Evolutionary conservation across 2,329 filamentous ascomycete species (phyloP).

Genomic region (Cercospora citrullina): DNA sequence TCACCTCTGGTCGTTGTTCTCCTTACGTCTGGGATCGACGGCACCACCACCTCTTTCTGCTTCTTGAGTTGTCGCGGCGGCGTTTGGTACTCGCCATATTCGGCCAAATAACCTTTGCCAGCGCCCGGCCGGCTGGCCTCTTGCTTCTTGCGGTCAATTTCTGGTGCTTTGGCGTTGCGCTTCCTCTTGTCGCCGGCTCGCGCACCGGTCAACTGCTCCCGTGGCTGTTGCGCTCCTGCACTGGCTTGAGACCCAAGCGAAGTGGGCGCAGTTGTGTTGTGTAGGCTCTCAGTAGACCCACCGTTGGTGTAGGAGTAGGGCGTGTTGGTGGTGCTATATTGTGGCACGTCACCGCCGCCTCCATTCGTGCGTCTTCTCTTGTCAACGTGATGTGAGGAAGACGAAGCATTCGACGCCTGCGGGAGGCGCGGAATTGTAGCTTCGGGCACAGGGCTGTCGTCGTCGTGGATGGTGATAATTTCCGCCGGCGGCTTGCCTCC

Average conservation of each 20-base stretch:
- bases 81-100: slow-evolving; percentile 70
- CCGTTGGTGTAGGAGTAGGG: slow-evolving; percentile 71
- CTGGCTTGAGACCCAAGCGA: slow-evolving; percentile 71
- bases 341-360: slow-evolving; percentile 28
- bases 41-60: slow-evolving; percentile 64
- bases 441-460: slow-evolving; percentile 38
- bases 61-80: slow-evolving; percentile 89
- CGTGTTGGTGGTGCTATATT: slow-evolving; percentile 54
- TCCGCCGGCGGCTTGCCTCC: slow-evolving; percentile 47
- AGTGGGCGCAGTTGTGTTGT: slow-evolving; percentile 80
- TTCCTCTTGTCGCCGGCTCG: slow-evolving; percentile 86
- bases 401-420: slow-evolving; percentile 26
- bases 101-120: slow-evolving; percentile 36
- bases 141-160: slow-evolving; percentile 36
- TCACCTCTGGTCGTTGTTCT: neutral
- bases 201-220: slow-evolving; percentile 62
- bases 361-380: slow-evolving; percentile 72
- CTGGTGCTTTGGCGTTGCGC: slow-evolving; percentile 58
- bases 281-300: slow-evolving; percentile 48
- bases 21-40: slow-evolving; percentile 58
- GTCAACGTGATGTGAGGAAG: slow-evolving; percentile 56
- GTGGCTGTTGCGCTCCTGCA: slow-evolving; percentile 44
- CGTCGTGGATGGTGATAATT: slow-evolving; percentile 56
- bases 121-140: slow-evolving; percentile 33
- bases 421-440: slow-evolving; percentile 27